Evolutionary conservation across 345 rosid species (phyloP), one percentile per base, ranked within the genome.

Genomic region (Mercurialis annua): DNA sequence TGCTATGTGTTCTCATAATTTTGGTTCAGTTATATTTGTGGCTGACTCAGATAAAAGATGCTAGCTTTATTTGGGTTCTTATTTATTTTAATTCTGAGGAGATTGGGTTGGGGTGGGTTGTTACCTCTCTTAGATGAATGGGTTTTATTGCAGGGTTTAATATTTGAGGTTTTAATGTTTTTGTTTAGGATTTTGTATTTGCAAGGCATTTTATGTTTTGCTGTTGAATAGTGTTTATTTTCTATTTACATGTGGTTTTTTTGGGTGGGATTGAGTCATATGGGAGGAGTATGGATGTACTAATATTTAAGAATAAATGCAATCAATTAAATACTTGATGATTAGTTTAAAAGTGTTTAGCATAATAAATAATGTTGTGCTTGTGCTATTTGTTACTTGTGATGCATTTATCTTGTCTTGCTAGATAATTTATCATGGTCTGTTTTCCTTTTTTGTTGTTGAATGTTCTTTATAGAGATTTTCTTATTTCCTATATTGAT

Each of bases 1-100:
- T 52, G 43, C 55, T 57, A 60, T 58, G 62, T 69, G 60, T 30
- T 64, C 50, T 59, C 59, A 71, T 66, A 61, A 66, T 68, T 59
- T 5, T 31, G 18, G 40, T 21, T 12, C 3, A 10, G 36, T 58
- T 33, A 31, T 47, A 6, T 58, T 68, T 24, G 48, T 27, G 54
- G 44, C 29, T 55, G 16, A 20, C 43, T 40, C 9, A 18, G n/a
- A 26, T 12, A 38, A 15, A 46, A 59, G 46, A 55, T 42, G 2
- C 26, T 66, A 6, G 6, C 5, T 29, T 20, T 40, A 0, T n/a
- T 38, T 52, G n/a, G 0, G 16, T 23, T 3, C 24, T 14, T 61
- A 10, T 9, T 59, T 4, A 0, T 6, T 12, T 3, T 23, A 11
- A 26, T n/a, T 10, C 11, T 42, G 12, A 17, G 21, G 16, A 21